Base-by-base conservation (phyloP, 768 basidiomycete genomes). In the Leucogyrophana mollusca region DNA sequence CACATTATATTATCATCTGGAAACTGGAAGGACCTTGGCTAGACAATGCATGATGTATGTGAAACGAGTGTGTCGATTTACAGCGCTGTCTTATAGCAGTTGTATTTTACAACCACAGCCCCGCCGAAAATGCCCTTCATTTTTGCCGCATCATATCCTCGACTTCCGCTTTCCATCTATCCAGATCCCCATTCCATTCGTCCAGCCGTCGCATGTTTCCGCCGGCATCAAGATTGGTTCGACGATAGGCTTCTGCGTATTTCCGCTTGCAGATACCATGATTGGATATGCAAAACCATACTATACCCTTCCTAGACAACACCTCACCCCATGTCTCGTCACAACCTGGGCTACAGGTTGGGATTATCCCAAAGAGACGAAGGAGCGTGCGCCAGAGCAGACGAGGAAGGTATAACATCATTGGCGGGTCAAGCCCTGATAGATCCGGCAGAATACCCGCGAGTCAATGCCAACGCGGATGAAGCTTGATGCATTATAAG, bases 381-480 rank as follows among this genome's bases (percentile, higher is more conserved):
- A 68, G 56, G 17, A 82, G 55, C 1, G 83, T 85, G 36, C 84
- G 71, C 44, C 67, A 52, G 48, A 76, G 56, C 20, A 85, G 53
- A 13, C 85, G 79, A 17, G 84, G 81, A 45, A 86, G 71, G 64
- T 86, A 87, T 8, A 78, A 60, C 8, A 66, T 14, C 27, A 86
- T 62, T 10, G 84, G 85, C 7, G 83, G 83, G 52, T 86, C 83
- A 16, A 87, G 66, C 85, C 85, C 84, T 87, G 25, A 16, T 30
- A 32, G n/a, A 51, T 6, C n/a, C n/a, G n/a, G n/a, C n/a, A n/a
- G 9, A 24, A 22, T 36, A 35, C 11, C 17, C 17, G 25, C 16
- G 3, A 33, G 9, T 46, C 11, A 38, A 25, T n/a, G 42, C 17
- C 13, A 35, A 39, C 23, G 25, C 21, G 33, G 23, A 40, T 14